Base-by-base conservation (phyloP, 106 monocot species). In the Dactylorhiza incarnata region DNA sequence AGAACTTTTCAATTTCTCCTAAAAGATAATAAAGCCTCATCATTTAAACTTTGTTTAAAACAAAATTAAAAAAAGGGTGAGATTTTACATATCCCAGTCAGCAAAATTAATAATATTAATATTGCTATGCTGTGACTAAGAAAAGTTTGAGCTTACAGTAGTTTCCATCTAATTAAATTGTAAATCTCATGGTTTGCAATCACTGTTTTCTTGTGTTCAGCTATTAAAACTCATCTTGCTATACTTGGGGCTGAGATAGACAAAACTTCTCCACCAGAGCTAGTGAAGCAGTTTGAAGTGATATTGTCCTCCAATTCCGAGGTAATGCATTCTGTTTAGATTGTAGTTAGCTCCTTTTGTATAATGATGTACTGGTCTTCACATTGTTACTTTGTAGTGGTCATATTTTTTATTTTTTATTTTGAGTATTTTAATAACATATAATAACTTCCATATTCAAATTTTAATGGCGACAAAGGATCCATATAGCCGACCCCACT, bases 221-320 rank as follows among this genome's bases (percentile, higher is more conserved):
- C 79, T 66, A 78, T 78, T 53, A 86, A 85, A 68, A 14, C 71
- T 16, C 79, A 69, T 14, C 74, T 88, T 46, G 79, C 82, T 53
- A 48, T 91, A 14, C 87, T 91, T 66, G 91, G 82, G 73, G 91
- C 88, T 67, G 88, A 88, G 72, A 75, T 84, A 56, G 87, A 91
- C 77, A 10, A 73, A 0, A 80, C 45, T 6, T 80, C 88, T 72
- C 91, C 88, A 62, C 87, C 88, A 72, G 79, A 76, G 49, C 48
- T 91, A 10, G 12, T 84, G 45, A 91, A 86, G 73, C 87, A 91
- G 29, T 91, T 88, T 70, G 91, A 82, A 72, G 77, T 82, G 37
- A 50, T 86, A 75, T 43, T 91, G 48, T 85, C 84, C 45, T 10
- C 78, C 29, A 86, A 82, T 61, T 68, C 78, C 26, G 88, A 84